Base-by-base conservation (phyloP, 2,329 filamentous ascomycete genomes). In the Aspergillus clavatus region DNA sequence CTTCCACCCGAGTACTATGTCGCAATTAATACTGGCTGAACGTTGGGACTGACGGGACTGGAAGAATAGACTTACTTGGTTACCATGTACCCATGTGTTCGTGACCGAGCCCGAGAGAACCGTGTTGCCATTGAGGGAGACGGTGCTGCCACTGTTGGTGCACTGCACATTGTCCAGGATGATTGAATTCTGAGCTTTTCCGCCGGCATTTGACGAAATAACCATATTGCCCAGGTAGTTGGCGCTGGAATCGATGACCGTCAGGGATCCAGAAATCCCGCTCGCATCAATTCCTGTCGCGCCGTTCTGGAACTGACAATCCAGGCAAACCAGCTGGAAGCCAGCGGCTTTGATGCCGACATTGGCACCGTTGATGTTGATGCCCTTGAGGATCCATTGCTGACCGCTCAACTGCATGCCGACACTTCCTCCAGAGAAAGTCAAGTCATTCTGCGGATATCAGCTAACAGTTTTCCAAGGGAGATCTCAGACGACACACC, bases 321-420 rank as follows among this genome's bases (percentile, higher is more conserved):
- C 59, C 7, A 62, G 24, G 37, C 61, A 53, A 5, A 60, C 50
- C 8, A 60, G 57, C 21, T 57, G 51, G 3, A 57, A 58, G 5
- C 54, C 61, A 0, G 58, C 73, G 36, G 76, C 71, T 1, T 69
- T 68, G 23, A 84, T 70, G 0, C 68, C 61, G 1, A 72, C 73
- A 2, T 74, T 77, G 57, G 82, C 84, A 53, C 83, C 83, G 47
- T 72, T 78, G 66, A 82, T 85, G 56, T 69, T 76, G 27, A 71
- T 61, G 1, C 68, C 62, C 60, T 80, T 80, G 47, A 66, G 60
- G 8, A 62, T 57, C 56, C 61, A 62, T 43, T 66, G 63, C 35
- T 66, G 62, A n/a, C 63, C 62, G 29, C 48, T 58, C 19, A 63
- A 47, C 28, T 57, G 51, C 49, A 66, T 62, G 14, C 61, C 63